Evolutionary conservation across 805 yeast genomes (phyloP), one percentile per base, ranked within the genome.

Genomic region (Grigorovia transvaalensis): DNA sequence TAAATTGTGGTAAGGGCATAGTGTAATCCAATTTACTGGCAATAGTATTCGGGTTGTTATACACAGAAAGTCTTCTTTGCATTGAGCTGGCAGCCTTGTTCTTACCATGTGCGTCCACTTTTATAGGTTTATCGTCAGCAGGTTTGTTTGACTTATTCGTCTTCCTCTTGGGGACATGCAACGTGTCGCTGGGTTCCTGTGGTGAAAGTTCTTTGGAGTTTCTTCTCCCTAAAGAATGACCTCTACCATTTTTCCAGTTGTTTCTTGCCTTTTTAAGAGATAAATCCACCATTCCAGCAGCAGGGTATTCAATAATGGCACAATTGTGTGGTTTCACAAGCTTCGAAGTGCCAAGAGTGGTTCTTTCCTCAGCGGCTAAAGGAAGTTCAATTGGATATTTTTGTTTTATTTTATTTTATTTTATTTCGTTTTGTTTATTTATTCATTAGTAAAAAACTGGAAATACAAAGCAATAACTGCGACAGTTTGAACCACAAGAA

Each of bases 1-100:
- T 33, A 46, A 27, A 12, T 46, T 17, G 43, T 29, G 68, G 68
- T 11, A 65, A 50, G 9, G 69, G 67, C 52, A 61, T 57, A 7
- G 67, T 54, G 48, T 64, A 59, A 46, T 66, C 67, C 35, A 61
- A 29, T 29, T 59, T 53, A 38, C 15, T 38, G 17, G 42, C 42
- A 15, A 43, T 23, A 15, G 67, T 62, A n/a, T 67, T 63, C n/a
- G 57, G 59, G 50, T 61, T 57, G 46, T 69, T 59, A 51, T 71
- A 74, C 35, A 75, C 66, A 2, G 78, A 74, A 54, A 75, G 64
- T 52, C 79, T 60, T 50, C 79, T 60, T 50, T 74, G 74, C 71
- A 73, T 72, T 19, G 72, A 63, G 15, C 69, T 62, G 1, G 72
- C 74, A 53, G 71, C 68, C 56, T 68, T 71, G 35, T 64, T 71